Evolutionary conservation across 2,329 filamentous ascomycete genomes (phyloP), one percentile per base, ranked within the genome.

Genomic region (Colletotrichum phormii): DNA sequence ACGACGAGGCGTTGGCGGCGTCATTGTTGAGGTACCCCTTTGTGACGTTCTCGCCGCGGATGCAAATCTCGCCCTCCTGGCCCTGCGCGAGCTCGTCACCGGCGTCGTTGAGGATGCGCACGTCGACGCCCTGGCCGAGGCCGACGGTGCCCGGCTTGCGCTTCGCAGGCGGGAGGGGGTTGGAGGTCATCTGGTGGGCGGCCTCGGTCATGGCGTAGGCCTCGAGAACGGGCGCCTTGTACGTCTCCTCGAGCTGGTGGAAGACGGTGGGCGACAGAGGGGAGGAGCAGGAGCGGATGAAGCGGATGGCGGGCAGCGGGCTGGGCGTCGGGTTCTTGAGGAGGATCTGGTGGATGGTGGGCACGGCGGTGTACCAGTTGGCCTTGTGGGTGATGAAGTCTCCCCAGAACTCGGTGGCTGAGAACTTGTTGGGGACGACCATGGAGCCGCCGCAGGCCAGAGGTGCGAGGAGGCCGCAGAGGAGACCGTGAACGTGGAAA

Each of bases 191-290:
- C 81, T 95, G 93, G 79, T 95, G 93, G 5, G 95, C 91, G 7
- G 94, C 95, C 84, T 97, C 95, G 53, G 95, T 97, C 95, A 97
- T 97, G 76, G 95, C 95, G 78, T 97, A 97, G 11, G 95, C 95
- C 84, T 97, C 95, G 22, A 97, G 88, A 0, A 97, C 95, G 0
- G 95, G 94, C 0, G 95, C 94, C 63, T 90, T 87, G 81, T 95
- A 94, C 0, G 90, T 88, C 77, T 90, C 88, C 79, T 97, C 94
- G 5, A 97, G 89, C 77, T 94, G 92, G 74, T 94, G 88, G 84
- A 97, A 95, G 63, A 91, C 91, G 74, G 94, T 95, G 0, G 95
- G 95, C 2, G 93, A 94, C 15, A 97, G 87, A 0, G 94, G 94
- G 24, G 93, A 95, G 12, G 94, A 96, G 85, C 95, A 97, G 15